A percentile compares a stretch with the other conserved stretches of the same genome.
Evolutionary conservation across 2,329 filamentous ascomycete genomes (phyloP).

Genomic region (Fusarium veterinarium): DNA sequence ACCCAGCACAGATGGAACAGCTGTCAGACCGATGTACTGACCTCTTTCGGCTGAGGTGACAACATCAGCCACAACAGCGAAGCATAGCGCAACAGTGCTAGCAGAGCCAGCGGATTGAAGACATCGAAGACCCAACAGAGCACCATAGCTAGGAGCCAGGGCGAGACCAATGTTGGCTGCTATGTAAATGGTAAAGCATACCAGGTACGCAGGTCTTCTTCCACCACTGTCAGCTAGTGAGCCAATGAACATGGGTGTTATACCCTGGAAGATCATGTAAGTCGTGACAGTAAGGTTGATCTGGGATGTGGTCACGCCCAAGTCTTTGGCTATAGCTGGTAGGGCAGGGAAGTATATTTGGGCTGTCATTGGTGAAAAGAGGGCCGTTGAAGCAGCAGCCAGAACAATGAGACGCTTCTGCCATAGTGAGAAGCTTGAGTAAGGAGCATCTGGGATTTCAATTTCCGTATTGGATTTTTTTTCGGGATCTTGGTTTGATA

Average conservation of each 20-base stretch:
- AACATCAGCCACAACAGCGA: slow-evolving; percentile 72
- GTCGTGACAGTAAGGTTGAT: slow-evolving; percentile 66
- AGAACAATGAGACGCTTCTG: slow-evolving; percentile 57
- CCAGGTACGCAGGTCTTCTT: slow-evolving; percentile 64
- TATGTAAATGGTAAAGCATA: slow-evolving; percentile 65
- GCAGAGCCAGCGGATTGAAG: slow-evolving; percentile 69
- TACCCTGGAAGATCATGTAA: slow-evolving; percentile 70
- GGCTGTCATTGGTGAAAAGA: slow-evolving; percentile 60
- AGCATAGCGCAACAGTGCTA: slow-evolving; percentile 67
- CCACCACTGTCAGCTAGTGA: slow-evolving; percentile 66
- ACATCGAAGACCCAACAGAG: slow-evolving; percentile 65
- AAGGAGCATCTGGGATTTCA: slow-evolving; percentile 37
- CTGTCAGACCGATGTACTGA: slow-evolving; percentile 66
- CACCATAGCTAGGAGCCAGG: slow-evolving; percentile 59
- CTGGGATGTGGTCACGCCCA: slow-evolving; percentile 55
- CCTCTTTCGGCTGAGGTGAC: slow-evolving; percentile 71
- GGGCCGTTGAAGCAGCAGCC: slow-evolving; percentile 52
- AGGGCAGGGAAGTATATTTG: slow-evolving; percentile 68
- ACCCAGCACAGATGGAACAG: slow-evolving; percentile 60
- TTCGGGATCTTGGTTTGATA: slow-evolving; percentile 19
- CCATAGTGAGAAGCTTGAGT: slow-evolving; percentile 54
- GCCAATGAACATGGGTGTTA: slow-evolving; percentile 68
- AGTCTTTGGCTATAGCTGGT: slow-evolving; percentile 59
- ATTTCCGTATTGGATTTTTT: slow-evolving; percentile 1
- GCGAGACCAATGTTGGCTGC: slow-evolving; percentile 66